Evolutionary conservation across 192 early-diverging fungal genomes (phyloP).

Genomic region (Coemansia javaensis): DNA sequence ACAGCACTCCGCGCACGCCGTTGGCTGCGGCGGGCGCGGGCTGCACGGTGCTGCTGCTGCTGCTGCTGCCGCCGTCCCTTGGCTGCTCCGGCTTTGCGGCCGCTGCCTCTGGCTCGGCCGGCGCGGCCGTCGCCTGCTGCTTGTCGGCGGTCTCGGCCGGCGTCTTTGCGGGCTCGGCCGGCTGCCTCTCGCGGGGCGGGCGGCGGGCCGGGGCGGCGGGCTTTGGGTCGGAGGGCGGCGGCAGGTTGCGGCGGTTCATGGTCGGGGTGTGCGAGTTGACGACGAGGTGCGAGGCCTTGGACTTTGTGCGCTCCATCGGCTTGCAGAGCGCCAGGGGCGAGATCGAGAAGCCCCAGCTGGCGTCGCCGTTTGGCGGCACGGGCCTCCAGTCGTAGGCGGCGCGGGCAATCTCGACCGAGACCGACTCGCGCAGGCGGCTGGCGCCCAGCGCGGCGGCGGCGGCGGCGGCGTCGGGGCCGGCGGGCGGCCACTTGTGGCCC

Average conservation of each 20-base stretch:
- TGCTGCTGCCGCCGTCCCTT: too few relatives aligned
- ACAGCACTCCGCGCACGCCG: conserved; percentile 35
- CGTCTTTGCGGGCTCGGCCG: not conserved
- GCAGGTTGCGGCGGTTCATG: conserved; percentile 33
- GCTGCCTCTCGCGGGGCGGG: too few relatives aligned
- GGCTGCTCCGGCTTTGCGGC: too few relatives aligned
- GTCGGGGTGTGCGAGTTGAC: conserved; percentile 42
- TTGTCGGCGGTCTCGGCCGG: not conserved
- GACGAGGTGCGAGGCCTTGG: conserved; percentile 17
- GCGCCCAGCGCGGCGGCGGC: conserved; percentile 10
- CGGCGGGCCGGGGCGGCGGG: not conserved
- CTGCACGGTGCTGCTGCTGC: too few relatives aligned
- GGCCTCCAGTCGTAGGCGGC: conserved; percentile 32
- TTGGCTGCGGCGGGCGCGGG: not conserved
- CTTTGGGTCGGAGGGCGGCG: not conserved
- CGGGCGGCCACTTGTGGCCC: conserved; percentile 12
- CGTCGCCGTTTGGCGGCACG: conserved; percentile 18
- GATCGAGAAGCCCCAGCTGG: conserved; percentile 38
- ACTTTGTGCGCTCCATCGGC: conserved; percentile 27
- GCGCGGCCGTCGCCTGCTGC: not conserved
- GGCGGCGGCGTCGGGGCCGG: not conserved
- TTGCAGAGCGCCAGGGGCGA: conserved; percentile 33
- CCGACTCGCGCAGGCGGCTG: conserved; percentile 19
- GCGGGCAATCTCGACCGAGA: conserved; percentile 19
- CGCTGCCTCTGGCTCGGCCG: too few relatives aligned